These are phyloP conservation scores for Eleusine indica DNA, from an alignment of 176 grass and related monocot genomes.

Conservation along the genomic window DNA sequence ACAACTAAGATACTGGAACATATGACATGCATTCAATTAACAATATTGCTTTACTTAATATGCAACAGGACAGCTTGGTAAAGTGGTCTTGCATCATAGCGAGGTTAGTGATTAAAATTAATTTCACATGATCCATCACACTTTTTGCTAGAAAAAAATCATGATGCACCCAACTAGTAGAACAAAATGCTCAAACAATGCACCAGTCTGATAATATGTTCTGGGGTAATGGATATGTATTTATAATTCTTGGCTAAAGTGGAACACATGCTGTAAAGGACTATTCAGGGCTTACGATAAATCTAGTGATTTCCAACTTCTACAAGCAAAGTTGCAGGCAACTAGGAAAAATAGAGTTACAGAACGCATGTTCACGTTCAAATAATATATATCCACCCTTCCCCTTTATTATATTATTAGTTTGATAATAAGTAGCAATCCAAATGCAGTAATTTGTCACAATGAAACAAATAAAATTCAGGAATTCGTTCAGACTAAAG, in stretches of 20 bases:
- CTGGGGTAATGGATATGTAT: neutral
- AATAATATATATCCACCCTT: neutral
- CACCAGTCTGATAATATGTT: neutral
- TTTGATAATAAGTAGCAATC: neutral
- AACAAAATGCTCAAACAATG: neutral
- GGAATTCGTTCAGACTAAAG: neutral
- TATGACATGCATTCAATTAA: neutral
- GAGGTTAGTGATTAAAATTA: neutral
- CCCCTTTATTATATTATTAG: neutral
- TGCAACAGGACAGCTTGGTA: neutral
- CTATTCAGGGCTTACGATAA: neutral
- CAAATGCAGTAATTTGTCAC: neutral
- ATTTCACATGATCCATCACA: neutral
- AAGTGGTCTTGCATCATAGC: neutral
- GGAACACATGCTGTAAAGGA: neutral
- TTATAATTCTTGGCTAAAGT: neutral
- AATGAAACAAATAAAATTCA: neutral
- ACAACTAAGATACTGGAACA: neutral
- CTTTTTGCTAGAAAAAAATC: too few species aligned
- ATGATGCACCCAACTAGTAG: neutral
- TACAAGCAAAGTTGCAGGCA: neutral
- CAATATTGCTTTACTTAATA: neutral
- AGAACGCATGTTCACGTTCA: neutral
- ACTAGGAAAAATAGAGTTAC: neutral
- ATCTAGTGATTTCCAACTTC: neutral